phyloP scores from a whole-genome alignment of 192 early-diverging fungal genomes.

The Diversispora eburnea region DNA sequence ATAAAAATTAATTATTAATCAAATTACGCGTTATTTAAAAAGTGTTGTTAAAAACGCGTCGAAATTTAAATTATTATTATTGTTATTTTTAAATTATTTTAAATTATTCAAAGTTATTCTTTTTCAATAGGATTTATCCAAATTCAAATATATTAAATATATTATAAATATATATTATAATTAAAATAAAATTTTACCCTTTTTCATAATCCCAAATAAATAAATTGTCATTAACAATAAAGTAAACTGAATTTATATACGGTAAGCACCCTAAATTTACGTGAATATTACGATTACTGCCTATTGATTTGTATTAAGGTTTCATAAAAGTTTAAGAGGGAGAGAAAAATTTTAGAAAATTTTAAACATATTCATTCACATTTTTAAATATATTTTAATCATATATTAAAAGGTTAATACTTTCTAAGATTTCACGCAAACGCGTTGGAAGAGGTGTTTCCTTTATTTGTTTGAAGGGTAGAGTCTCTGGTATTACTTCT shows the following conservation, averaged over 20 bases:
- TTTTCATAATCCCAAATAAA: conserved; percentile 22
- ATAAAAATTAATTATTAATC: not conserved
- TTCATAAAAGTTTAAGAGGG: not conserved
- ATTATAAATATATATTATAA: not conserved
- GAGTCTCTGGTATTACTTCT: not conserved
- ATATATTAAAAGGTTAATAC: not conserved
- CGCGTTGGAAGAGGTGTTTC: not conserved
- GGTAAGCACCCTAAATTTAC: conserved; percentile 1
- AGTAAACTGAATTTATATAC: conserved; percentile 11
- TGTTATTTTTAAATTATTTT: no score
- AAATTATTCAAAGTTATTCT: no score
- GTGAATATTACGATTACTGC: not conserved
- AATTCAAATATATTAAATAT: not conserved
- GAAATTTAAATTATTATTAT: no score
- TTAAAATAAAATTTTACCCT: not conserved
- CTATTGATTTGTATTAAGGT: not conserved
- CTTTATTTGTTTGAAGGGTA: conserved; percentile 13
- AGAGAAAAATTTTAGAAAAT: not conserved
- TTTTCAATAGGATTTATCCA: not conserved
- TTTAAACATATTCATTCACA: not conserved
- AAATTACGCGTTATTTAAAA: not conserved
- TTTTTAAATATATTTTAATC: not conserved
- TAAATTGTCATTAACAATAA: conserved; percentile 5
- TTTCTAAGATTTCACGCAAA: conserved; percentile 15
- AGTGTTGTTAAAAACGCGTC: not conserved